Evolutionary conservation across 1,284 basidiomycete species (phyloP), one percentile per base, ranked within the genome.

Genomic region (Irpex sp.): DNA sequence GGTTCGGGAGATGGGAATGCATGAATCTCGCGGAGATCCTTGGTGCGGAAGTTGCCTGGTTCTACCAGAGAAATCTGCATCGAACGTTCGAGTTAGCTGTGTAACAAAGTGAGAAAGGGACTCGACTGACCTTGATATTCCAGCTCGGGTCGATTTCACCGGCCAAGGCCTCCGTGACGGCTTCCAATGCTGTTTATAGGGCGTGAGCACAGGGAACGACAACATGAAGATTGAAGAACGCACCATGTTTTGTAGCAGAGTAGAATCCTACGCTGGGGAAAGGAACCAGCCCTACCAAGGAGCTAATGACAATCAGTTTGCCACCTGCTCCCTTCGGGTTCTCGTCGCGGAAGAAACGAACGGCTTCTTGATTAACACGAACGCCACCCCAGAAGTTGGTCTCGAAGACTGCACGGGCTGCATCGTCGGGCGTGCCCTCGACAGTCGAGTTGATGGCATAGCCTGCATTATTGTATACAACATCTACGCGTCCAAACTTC

Each of bases 391-490:
- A 80, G 63, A 79, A 77, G 62, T 76, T 68, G 61, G 71, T 69
- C 8, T 78, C 77, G 54, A 79, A 75, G 57, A 76, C 33, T 6
- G 50, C 63, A 0, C 73, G 70, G 0, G 76, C 78, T 5, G 47
- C 64, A 7, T 68, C 67, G 3, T 76, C 73, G 0, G 72, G 69
- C 4, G 70, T 72, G 37, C 67, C 69, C 62, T 81, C 79, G 13
- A 77, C 67, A 64, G 79, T 78, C 35, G 71, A 73, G 5, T 75
- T 19, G 9, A 72, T 49, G 13, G 35, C 65, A 46, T 58, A 67
- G 8, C 69, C 77, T 0, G 80, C 80, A 51, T 81, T 82, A 68
- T 80, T 82, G 61, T 79, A 74, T 4, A 81, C 75, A 13, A 80
- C 73, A 58, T 80, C 79, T 21, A 81, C 61, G n/a, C 76, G 73